Percentiles rank a stretch among this genome's conserved stretches.
These are phyloP conservation scores for Fusarium solani-melongenae DNA, from an alignment of 2,329 filamentous ascomycete species.

Conservation along the genomic window DNA sequence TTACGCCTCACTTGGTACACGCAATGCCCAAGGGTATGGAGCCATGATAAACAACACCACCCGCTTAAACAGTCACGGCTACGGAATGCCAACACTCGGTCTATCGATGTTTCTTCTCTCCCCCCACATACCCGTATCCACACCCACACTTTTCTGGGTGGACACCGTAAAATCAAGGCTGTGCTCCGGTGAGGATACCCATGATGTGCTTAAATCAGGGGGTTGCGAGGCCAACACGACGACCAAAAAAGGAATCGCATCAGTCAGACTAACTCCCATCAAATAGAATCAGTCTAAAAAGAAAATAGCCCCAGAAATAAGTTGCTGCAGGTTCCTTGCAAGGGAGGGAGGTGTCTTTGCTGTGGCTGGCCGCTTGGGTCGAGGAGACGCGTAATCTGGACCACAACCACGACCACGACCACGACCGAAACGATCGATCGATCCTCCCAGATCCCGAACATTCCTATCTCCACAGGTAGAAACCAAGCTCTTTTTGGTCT, in stretches of 20 bases:
- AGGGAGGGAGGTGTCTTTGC: neutral
- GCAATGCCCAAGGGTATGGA: constrained; percentile 1
- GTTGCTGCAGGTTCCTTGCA: neutral
- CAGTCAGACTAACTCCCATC: neutral
- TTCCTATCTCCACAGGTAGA: neutral
- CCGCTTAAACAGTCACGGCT: neutral
- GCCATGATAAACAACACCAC: constrained; percentile 1
- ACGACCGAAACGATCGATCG: neutral
- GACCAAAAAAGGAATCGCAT: neutral
- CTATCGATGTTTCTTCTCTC: neutral
- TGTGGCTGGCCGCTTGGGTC: neutral
- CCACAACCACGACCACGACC: neutral
- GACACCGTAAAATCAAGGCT: constrained; percentile 11
- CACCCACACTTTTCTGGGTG: constrained; percentile 10
- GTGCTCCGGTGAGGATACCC: constrained; percentile 15
- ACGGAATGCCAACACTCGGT: constrained; percentile 4
- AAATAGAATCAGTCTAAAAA: neutral
- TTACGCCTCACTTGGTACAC: constrained; percentile 4
- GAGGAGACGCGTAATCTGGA: constrained; percentile 1
- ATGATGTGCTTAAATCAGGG: constrained; percentile 15
- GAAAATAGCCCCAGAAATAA: neutral
- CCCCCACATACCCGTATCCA: constrained; percentile 34
- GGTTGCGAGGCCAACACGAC: constrained; percentile 11
- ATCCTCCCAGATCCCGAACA: neutral
- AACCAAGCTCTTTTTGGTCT: neutral